Percentiles rank a stretch among this genome's conserved stretches.
These are phyloP conservation scores for Paramecium biaurelia DNA, from an alignment of 73 alveolate species.

Conservation along the genomic window DNA sequence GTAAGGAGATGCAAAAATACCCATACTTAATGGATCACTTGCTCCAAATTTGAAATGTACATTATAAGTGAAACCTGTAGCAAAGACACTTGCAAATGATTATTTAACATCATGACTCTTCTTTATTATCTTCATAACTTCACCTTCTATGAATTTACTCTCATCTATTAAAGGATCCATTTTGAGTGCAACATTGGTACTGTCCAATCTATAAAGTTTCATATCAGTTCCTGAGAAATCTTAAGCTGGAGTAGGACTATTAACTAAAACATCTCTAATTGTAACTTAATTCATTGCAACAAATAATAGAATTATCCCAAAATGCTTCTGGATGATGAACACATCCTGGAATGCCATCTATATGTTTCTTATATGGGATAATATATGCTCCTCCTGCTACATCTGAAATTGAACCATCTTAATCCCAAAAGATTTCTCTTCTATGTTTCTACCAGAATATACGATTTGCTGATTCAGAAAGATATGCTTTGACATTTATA, in stretches of 20 bases:
- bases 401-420: conserved; percentile 5
- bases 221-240: conserved; percentile 42
- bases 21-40: neutral
- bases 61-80: neutral
- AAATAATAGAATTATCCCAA: conserved; percentile 9
- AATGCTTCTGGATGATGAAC: neutral
- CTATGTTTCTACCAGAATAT: neutral
- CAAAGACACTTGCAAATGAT: neutral
- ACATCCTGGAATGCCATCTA: conserved; percentile 43
- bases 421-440: neutral
- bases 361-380: neutral
- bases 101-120: neutral
- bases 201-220: conserved; percentile 34
- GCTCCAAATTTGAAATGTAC: neutral
- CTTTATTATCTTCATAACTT: conserved; percentile 15
- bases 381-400: neutral
- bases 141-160: neutral
- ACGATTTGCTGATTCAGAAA: neutral
- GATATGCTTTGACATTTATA: neutral
- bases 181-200: neutral
- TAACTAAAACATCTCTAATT: neutral
- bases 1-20: neutral
- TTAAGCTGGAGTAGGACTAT: neutral
- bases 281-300: conserved; percentile 4
- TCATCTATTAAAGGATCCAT: neutral